Evolutionary conservation across 768 basidiomycete genomes (phyloP).

Genomic region (Pisolithus sp.): DNA sequence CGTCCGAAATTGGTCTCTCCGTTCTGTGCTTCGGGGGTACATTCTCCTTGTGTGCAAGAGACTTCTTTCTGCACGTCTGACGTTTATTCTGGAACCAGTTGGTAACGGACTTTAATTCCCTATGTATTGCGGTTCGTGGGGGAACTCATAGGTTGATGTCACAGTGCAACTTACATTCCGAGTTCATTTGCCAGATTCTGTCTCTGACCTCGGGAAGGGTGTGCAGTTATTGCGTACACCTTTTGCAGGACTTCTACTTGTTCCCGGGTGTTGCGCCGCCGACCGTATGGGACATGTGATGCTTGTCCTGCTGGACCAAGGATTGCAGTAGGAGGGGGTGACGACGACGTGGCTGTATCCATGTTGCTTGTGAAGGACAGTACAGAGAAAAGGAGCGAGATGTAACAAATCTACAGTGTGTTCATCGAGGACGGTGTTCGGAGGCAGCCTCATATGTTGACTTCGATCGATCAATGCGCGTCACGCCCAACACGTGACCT

Average conservation of each 20-base stretch:
- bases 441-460: background rate
- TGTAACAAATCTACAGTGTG: too few relatives aligned
- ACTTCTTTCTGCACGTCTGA: slow-evolving; percentile 36
- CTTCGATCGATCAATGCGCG: background rate
- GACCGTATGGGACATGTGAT: slow-evolving; percentile 21
- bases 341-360: background rate
- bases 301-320: background rate
- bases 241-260: slow-evolving; percentile 32
- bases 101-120: slow-evolving; percentile 64
- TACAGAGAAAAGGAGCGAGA: too few relatives aligned
- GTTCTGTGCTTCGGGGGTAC: slow-evolving; percentile 3
- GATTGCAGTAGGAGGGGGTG: background rate
- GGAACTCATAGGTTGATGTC: background rate
- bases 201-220: slow-evolving; percentile 39
- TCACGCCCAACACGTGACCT: background rate
- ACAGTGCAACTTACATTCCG: slow-evolving; percentile 27
- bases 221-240: slow-evolving; percentile 30
- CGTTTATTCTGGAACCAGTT: slow-evolving; percentile 85
- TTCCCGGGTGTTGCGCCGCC: slow-evolving; percentile 26
- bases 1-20: slow-evolving; percentile 3
- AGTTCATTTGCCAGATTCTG: slow-evolving; percentile 32
- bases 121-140: slow-evolving; percentile 19
- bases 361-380: too few relatives aligned
- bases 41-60: slow-evolving; percentile 19
- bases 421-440: too few relatives aligned